A percentile compares a stretch with the other conserved stretches of the same genome.
Evolutionary conservation across 1,284 basidiomycete genomes (phyloP).

Genomic region (Boletus sp.): DNA sequence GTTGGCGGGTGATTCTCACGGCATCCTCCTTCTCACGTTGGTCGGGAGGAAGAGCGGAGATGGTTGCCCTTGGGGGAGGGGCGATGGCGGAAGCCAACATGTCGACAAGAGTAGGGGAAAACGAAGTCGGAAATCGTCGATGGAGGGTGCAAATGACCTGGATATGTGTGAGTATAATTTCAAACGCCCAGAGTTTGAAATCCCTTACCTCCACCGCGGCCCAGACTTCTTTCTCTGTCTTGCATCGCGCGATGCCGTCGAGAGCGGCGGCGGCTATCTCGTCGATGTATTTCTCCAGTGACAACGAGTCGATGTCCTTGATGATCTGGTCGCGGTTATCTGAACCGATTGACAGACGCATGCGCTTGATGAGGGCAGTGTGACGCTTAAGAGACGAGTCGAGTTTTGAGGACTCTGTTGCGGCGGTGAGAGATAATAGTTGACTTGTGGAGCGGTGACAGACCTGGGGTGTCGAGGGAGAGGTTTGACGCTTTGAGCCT

Average conservation of each 20-base stretch:
- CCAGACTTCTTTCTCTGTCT: constrained; percentile 86
- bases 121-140: constrained; percentile 77
- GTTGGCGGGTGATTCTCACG: constrained; percentile 74
- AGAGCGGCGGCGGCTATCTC: constrained; percentile 86
- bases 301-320: constrained; percentile 87
- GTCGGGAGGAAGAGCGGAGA: constrained; percentile 64
- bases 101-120: constrained; percentile 70
- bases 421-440: constrained; percentile 10
- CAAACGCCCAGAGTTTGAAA: neutral
- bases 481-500: constrained; percentile 56
- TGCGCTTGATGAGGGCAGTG: constrained; percentile 88
- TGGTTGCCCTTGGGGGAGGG: constrained; percentile 54
- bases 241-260: constrained; percentile 84
- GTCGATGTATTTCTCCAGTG: constrained; percentile 94
- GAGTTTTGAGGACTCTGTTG: constrained; percentile 58
- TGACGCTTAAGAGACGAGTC: constrained; percentile 94
- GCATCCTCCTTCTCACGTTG: constrained; percentile 94
- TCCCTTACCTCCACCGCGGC: constrained; percentile 82
- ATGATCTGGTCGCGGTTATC: constrained; percentile 83
- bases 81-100: constrained; percentile 65
- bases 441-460: constrained; percentile 16
- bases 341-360: constrained; percentile 73
- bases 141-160: constrained; percentile 89
- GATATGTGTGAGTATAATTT: constrained; percentile 6
- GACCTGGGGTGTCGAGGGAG: constrained; percentile 46